Base-by-base conservation (phyloP, 2,329 filamentous ascomycete genomes). In the Hypoxylon rubiginosum region DNA sequence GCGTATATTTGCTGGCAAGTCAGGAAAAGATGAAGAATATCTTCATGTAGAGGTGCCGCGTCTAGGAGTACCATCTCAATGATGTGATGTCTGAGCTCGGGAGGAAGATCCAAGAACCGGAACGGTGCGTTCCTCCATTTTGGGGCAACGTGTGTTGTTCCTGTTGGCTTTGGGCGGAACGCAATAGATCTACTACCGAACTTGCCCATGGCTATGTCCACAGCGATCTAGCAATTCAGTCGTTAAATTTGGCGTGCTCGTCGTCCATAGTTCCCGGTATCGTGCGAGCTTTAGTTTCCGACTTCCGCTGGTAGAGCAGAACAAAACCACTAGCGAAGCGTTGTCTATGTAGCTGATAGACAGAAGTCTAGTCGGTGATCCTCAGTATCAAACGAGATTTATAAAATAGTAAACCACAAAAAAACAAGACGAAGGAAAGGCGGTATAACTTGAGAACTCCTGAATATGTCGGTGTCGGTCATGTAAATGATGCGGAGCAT, bases 21-120 rank as follows among this genome's bases (percentile, higher is more conserved):
- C 0, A 74, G 58, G 61, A 77, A 72, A 26, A 76, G 61, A 41
- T 50, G 52, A 8, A 73, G n/a, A 7, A 69, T 64, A 45, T 74
- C 63, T 48, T 45, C 64, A 21, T 66, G 62, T 5, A 34, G 13
- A 32, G n/a, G 60, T 26, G 67, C 56, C 45, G 51, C 62, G 19
- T 68, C 62, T 0, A 71, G 51, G 21, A 74, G 56, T 4, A 70
- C 58, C 1, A 72, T 41, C 19, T 45, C 58, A 7, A 76, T 53
- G 32, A 77, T 73, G 10, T 69, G 58, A 21, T 59, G 64, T 43
- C 74, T 68, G 5, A 77, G 41, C 63, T 77, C 75, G 3, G 72
- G 67, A 2, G 75, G 74, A 0, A 77, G 70, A 13, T 75, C 69
- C 36, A 76, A 72, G 39, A 74, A 74, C 7, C 70, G 72, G 36